Percentiles rank a stretch among this genome's conserved stretches.
These are phyloP conservation scores for Podospora fimiseda DNA, from an alignment of 495 filamentous ascomycete species.

Conservation along the genomic window DNA sequence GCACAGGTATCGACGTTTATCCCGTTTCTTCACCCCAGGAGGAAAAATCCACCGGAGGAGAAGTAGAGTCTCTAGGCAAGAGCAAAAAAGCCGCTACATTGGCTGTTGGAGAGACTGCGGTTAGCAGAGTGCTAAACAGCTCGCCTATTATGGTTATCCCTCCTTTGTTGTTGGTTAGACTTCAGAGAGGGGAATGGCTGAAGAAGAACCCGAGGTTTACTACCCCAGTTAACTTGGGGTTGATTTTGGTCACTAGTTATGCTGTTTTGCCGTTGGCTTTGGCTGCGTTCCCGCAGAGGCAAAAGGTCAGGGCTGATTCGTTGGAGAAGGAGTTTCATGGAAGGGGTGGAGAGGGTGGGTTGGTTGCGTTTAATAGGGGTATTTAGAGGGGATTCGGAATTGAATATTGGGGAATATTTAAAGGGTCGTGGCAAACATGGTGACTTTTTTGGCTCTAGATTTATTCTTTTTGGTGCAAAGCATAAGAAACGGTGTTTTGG, in stretches of 20 bases:
- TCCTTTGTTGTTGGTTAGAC: slow-evolving; percentile 70
- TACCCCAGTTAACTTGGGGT: slow-evolving; percentile 72
- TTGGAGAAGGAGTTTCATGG: slow-evolving; percentile 81
- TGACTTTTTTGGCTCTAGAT: too few relatives aligned
- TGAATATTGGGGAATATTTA: background rate
- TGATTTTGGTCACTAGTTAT: slow-evolving; percentile 75
- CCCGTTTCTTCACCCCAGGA: slow-evolving; percentile 52
- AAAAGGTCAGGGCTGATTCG: slow-evolving; percentile 62
- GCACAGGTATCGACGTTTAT: slow-evolving; percentile 90
- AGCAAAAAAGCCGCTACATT: slow-evolving; percentile 77
- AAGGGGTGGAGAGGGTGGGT: slow-evolving; percentile 61
- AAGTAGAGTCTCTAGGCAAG: slow-evolving; percentile 68
- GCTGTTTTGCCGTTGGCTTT: slow-evolving; percentile 81
- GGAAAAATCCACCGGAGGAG: slow-evolving; percentile 50
- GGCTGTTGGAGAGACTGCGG: slow-evolving; percentile 86
- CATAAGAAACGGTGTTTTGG: too few relatives aligned
- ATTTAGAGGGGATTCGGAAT: slow-evolving; percentile 47
- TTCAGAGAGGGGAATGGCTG: slow-evolving; percentile 74
- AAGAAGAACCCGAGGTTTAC: slow-evolving; percentile 62
- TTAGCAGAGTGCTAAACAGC: slow-evolving; percentile 82
- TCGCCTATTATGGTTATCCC: slow-evolving; percentile 97
- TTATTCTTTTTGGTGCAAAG: too few relatives aligned
- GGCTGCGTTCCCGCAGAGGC: slow-evolving; percentile 85
- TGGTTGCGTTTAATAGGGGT: slow-evolving; percentile 88
- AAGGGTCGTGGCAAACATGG: too few relatives aligned